These are phyloP conservation scores for Penicillium sp. DNA, from an alignment of 2,329 filamentous ascomycete species.

Conservation along the genomic window DNA sequence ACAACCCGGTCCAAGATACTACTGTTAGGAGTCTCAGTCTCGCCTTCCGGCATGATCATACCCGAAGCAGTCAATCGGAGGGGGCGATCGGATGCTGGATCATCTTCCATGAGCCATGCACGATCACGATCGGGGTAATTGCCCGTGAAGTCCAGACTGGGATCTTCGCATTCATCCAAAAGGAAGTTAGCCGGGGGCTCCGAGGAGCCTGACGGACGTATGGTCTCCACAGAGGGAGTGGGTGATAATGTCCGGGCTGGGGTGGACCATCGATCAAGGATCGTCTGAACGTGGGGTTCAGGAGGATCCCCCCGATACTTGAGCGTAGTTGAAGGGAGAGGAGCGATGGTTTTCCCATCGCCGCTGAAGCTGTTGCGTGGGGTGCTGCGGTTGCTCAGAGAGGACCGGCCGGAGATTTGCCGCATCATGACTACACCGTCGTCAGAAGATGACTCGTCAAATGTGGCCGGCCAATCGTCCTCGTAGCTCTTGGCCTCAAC, in stretches of 20 bases:
- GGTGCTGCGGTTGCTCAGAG: slow-evolving; percentile 51
- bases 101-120: slow-evolving; percentile 49
- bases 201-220: slow-evolving; percentile 58
- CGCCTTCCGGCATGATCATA: slow-evolving; percentile 88
- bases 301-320: slow-evolving; percentile 79
- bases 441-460: slow-evolving; percentile 65
- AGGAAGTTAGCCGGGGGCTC: slow-evolving; percentile 65
- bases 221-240: slow-evolving; percentile 78
- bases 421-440: slow-evolving; percentile 83
- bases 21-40: slow-evolving; percentile 61
- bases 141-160: slow-evolving; percentile 41
- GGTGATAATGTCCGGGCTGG: slow-evolving; percentile 56
- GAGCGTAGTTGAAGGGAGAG: slow-evolving; percentile 79
- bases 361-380: slow-evolving; percentile 56
- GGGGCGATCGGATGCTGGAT: slow-evolving; percentile 53
- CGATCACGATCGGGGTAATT: slow-evolving; percentile 22
- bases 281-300: slow-evolving; percentile 49
- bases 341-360: slow-evolving; percentile 83
- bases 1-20: slow-evolving; percentile 76
- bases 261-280: slow-evolving; percentile 34
- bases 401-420: slow-evolving; percentile 53
- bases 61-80: slow-evolving; percentile 79
- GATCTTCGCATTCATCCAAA: slow-evolving; percentile 61
- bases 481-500: slow-evolving; percentile 78
- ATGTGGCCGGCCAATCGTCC: slow-evolving; percentile 36